Percentiles rank a stretch among this genome's conserved stretches.
Evolutionary conservation across 2,329 filamentous ascomycete species (phyloP).

Genomic region (Periconia digitata): DNA sequence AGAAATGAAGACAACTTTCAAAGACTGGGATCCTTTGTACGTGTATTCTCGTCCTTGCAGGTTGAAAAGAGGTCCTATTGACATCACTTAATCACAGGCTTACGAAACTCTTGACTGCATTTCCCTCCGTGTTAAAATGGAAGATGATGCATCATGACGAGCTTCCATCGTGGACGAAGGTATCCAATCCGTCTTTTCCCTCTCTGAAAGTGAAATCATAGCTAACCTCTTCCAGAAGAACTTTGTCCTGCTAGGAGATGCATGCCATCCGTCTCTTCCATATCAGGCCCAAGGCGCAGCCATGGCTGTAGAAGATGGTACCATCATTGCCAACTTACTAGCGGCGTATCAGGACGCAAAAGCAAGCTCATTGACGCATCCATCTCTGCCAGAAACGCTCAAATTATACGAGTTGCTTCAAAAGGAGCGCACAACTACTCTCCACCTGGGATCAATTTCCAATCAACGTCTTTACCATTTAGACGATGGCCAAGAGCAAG

Average conservation of each 20-base stretch:
- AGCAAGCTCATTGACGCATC: background rate
- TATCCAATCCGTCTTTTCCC: background rate
- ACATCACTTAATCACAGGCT: background rate
- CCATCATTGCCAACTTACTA: slow-evolving; percentile 28
- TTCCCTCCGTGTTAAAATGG: slow-evolving; percentile 12
- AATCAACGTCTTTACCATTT: slow-evolving; percentile 15
- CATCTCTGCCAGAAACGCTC: slow-evolving; percentile 5
- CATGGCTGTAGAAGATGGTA: slow-evolving; percentile 66
- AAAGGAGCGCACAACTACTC: slow-evolving; percentile 10
- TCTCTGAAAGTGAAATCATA: background rate
- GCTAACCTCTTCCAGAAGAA: slow-evolving; percentile 2
- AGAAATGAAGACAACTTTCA: slow-evolving; percentile 62
- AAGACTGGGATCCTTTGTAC: slow-evolving; percentile 62
- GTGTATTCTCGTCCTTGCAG: background rate
- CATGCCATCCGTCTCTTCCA: slow-evolving; percentile 18
- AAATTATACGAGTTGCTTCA: slow-evolving; percentile 13
- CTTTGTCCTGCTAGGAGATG: slow-evolving; percentile 17
- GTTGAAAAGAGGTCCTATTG: background rate
- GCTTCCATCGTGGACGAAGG: slow-evolving; percentile 14
- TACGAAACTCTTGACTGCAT: slow-evolving; percentile 9
- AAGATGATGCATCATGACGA: slow-evolving; percentile 17
- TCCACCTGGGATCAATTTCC: slow-evolving; percentile 6
- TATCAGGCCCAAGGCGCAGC: slow-evolving; percentile 54
- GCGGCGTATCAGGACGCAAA: slow-evolving; percentile 2
- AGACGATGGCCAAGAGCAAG: slow-evolving; percentile 13